Conservation (phyloP, 164 flowering plant species). For the Piper betle region DNA sequence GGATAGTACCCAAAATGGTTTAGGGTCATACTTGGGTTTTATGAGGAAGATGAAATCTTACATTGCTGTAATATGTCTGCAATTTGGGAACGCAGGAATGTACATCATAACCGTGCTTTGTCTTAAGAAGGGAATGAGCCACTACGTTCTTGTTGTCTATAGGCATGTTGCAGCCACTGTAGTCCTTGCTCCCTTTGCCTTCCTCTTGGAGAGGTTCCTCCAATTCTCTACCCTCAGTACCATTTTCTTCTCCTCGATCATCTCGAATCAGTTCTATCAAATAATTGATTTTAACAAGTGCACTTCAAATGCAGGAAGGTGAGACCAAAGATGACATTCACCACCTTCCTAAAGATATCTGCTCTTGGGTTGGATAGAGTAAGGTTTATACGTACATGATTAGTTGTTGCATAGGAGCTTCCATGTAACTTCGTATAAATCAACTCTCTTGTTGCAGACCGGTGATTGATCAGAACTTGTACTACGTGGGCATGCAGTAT, state of each 20-base stretch:
- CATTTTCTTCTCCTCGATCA: no score
- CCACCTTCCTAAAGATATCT: slow-evolving; percentile 46
- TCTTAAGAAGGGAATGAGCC: slow-evolving; percentile 8
- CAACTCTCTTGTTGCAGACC: slow-evolving; percentile 42
- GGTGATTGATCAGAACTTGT: slow-evolving; percentile 77
- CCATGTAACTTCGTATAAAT: background rate
- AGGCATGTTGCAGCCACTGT: slow-evolving; percentile 2
- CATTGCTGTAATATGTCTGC: slow-evolving; percentile 5
- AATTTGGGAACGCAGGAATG: slow-evolving; percentile 13
- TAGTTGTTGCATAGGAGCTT: background rate
- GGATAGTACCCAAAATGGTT: background rate
- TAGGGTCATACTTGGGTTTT: background rate
- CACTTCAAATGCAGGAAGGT: slow-evolving; percentile 59
- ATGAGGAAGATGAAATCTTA: slow-evolving; percentile 1
- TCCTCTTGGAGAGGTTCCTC: slow-evolving; percentile 5
- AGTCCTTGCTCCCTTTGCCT: slow-evolving; percentile 3
- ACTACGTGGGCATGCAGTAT: slow-evolving; percentile 52
- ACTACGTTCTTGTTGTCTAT: slow-evolving; percentile 3
- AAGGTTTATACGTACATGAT: slow-evolving; percentile 15
- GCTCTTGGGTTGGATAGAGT: slow-evolving; percentile 77
- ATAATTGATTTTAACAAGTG: no score
- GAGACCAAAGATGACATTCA: slow-evolving; percentile 65
- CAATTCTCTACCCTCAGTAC: no score
- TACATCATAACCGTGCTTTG: slow-evolving; percentile 1
- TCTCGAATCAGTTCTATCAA: no score